Base-by-base conservation (phyloP, 1,284 basidiomycete genomes). In the Gymnopus androsaceus region DNA sequence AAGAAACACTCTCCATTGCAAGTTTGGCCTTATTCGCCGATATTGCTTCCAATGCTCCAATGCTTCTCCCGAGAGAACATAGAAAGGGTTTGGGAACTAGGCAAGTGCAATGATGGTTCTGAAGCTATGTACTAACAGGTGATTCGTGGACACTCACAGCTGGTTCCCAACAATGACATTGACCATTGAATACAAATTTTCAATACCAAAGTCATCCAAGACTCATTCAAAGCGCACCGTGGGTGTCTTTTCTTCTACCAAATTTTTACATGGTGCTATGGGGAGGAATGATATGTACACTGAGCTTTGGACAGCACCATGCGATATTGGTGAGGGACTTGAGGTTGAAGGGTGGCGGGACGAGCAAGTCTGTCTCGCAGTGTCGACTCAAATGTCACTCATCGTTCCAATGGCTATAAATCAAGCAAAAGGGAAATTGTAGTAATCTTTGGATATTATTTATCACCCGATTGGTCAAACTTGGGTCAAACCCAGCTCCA, bases 291-390 rank as follows among this genome's bases (percentile, higher is more conserved):
- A 87, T 53, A 63, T 68, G 1, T 79, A 79, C 58, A 75, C 79
- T 1, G 85, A 87, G 61, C 69, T 86, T 7, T 88, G 85, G 85
- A 81, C 83, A 9, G 81, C 85, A 4, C 85, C 85, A 1, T 71
- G 51, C n/a, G 31, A 52, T 54, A 71, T 84, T 34, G 80, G 78
- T 3, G 76, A 77, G 55, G 80, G 78, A 2, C 48, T 66, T 41
- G 19, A 50, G 8, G 66, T 72, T 9, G 64, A 72, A 2, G 75
- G 75, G 14, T 87, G 85, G 86, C 74, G 81, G 58, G 81, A 84
- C 47, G 67, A 78, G 42, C 84, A 87, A 63, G 71, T 82, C 15
- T 87, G 85, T 62, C 69, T 87, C 31, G 83, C 79, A 12, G 73
- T 79, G n/a, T 77, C 82, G 8, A 82, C 78, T 4, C 84, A 87